Base-by-base conservation (phyloP, 169 alveolate genomes). In the Pseudocohnilembus persalinus region DNA sequence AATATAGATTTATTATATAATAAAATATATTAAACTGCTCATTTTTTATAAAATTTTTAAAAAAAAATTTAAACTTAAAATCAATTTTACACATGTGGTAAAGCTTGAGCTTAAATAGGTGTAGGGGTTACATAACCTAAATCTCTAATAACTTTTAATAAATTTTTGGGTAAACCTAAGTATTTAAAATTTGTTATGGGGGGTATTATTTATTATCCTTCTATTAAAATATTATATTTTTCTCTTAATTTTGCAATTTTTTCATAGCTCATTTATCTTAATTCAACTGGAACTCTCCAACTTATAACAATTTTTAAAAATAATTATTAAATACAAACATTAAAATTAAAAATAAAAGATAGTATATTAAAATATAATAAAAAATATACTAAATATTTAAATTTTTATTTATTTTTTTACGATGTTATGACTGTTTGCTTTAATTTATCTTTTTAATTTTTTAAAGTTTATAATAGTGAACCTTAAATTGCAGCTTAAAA, bases 31-130 rank as follows among this genome's bases (percentile, higher is more conserved):
- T 28, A 1, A 29, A 0, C n/a, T n/a, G n/a, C n/a, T n/a, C n/a
- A n/a, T n/a, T n/a, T n/a, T n/a, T n/a, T n/a, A n/a, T n/a, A n/a
- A n/a, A n/a, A n/a, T n/a, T n/a, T n/a, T n/a, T n/a, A n/a, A n/a
- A n/a, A n/a, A n/a, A n/a, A n/a, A n/a, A n/a, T n/a, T n/a, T n/a
- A n/a, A n/a, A n/a, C n/a, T n/a, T n/a, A n/a, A n/a, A 79, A 49
- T 49, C 15, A 34, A 24, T 1, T 20, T 6, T 85, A 85, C 73
- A 92, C 96, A 28, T 95, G 92, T 6, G 99, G 99, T 29, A 97
- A 85, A 73, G 97, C 99, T 87, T 94, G 97, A 98, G 96, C 97
- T 91, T 98, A 98, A 73, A 98, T 96, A 79, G 97, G 98, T 25
- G 99, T 96, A 29, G 99, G 99, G 63, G 92, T 93, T 30, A 88